phyloP scores from a whole-genome alignment of 208 protist species.

The Tritrichomonas musculus region DNA sequence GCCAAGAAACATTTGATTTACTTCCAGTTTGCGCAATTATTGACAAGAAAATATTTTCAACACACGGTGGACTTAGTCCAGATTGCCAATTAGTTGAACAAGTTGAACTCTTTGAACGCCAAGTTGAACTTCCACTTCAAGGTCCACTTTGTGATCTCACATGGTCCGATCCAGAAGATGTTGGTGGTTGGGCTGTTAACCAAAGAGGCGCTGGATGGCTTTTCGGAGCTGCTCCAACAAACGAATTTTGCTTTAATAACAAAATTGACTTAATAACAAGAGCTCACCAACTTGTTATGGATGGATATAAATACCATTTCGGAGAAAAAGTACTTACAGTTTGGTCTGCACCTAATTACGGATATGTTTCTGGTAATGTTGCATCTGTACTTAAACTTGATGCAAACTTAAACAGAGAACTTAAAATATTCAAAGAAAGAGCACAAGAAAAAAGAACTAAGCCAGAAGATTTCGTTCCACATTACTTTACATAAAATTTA shows the following conservation, averaged over 20 bases:
- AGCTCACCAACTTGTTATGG: slow-evolving; percentile 75
- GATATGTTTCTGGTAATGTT: background rate
- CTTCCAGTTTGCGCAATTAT: background rate
- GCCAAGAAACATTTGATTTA: background rate
- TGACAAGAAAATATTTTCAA: background rate
- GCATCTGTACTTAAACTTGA: background rate
- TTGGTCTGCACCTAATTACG: slow-evolving; percentile 74
- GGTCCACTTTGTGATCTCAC: background rate
- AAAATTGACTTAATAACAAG: slow-evolving; percentile 71
- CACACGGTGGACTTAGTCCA: background rate
- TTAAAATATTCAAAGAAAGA: background rate
- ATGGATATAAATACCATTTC: slow-evolving; percentile 78
- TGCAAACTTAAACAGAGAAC: background rate
- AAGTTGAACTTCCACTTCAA: background rate
- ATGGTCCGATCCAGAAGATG: slow-evolving; percentile 51
- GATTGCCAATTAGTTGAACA: background rate
- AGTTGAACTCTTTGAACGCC: background rate
- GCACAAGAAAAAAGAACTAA: background rate
- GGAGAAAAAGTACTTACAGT: slow-evolving; percentile 67
- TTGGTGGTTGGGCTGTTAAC: slow-evolving; percentile 84
- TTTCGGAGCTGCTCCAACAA: slow-evolving; percentile 77
- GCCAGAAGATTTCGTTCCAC: background rate
- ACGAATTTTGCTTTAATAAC: slow-evolving; percentile 74
- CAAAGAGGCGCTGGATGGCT: slow-evolving; percentile 96
- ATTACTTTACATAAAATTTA: background rate